These are phyloP conservation scores for Talaromyces liani DNA, from an alignment of 495 filamentous ascomycete genomes.

Conservation along the genomic window DNA sequence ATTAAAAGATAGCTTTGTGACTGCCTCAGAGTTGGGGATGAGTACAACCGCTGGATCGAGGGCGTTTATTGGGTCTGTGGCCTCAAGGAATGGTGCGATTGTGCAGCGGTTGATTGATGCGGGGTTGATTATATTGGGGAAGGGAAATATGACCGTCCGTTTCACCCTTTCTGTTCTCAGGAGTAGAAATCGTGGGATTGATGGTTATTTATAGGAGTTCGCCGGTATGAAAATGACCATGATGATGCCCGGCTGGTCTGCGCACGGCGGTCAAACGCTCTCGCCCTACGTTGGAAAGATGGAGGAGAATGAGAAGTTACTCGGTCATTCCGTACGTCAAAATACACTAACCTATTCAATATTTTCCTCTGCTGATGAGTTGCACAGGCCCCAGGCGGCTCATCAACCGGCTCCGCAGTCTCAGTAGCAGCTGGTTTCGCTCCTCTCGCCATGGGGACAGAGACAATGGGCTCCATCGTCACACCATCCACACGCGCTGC, in stretches of 20 bases:
- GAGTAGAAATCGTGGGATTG: background rate
- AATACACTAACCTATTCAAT: too few species aligned
- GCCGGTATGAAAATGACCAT: background rate
- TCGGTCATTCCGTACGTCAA: background rate
- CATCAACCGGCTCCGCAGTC: conserved; percentile 43
- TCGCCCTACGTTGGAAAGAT: conserved; percentile 32
- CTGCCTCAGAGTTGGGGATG: conserved; percentile 29
- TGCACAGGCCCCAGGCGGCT: conserved; percentile 31
- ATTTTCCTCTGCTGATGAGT: background rate
- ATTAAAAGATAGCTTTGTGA: conserved; percentile 29
- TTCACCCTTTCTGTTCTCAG: background rate
- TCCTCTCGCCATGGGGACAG: conserved; percentile 36
- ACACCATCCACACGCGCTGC: conserved; percentile 30
- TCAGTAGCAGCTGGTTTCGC: conserved; percentile 36
- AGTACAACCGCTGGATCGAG: conserved; percentile 39
- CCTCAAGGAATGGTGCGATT: conserved; percentile 9
- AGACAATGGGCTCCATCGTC: conserved; percentile 39
- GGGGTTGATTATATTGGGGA: conserved; percentile 41
- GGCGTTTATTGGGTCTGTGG: conserved; percentile 14
- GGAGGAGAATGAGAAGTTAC: conserved; percentile 3
- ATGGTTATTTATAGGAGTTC: background rate
- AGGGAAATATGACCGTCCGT: conserved; percentile 29
- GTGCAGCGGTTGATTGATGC: conserved; percentile 22
- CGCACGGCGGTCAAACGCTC: conserved; percentile 27
- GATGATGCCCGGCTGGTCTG: conserved; percentile 29